phyloP scores from a whole-genome alignment of 2,329 filamentous ascomycete species.

The Simplicillium aogashimaense region DNA sequence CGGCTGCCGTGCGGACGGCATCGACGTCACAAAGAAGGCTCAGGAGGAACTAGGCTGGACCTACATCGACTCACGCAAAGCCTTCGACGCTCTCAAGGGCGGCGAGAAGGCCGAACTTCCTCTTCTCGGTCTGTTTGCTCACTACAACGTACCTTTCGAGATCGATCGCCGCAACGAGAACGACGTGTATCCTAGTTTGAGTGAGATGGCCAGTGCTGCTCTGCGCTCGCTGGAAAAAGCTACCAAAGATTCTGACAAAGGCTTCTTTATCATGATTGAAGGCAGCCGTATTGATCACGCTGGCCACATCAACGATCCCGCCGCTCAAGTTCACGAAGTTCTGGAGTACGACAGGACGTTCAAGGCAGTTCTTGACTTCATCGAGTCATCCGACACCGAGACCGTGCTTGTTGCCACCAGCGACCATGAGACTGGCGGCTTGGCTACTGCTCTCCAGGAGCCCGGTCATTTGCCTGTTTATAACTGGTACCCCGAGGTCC shows the following conservation, averaged over 20 bases:
- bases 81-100: constrained; percentile 64
- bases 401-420: constrained; percentile 82
- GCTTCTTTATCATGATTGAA: constrained; percentile 98
- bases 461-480: constrained; percentile 45
- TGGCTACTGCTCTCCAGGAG: constrained; percentile 66
- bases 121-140: constrained; percentile 75
- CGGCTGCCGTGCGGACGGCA: constrained; percentile 72
- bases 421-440: constrained; percentile 91
- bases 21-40: constrained; percentile 66
- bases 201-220: constrained; percentile 83
- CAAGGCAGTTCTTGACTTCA: constrained; percentile 71
- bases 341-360: constrained; percentile 91
- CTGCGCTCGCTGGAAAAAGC: constrained; percentile 70
- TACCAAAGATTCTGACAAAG: constrained; percentile 74
- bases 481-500: constrained; percentile 72
- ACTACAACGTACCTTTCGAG: constrained; percentile 80
- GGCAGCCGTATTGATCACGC: constrained; percentile 94
- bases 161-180: constrained; percentile 75
- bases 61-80: constrained; percentile 62
- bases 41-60: constrained; percentile 68
- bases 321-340: constrained; percentile 81
- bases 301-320: constrained; percentile 75
- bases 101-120: constrained; percentile 67
- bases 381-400: constrained; percentile 62
- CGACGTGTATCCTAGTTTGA: constrained; percentile 75